Evolutionary conservation across 2,329 filamentous ascomycete genomes (phyloP).

Genomic region (Phaeoacremonium minimum): DNA sequence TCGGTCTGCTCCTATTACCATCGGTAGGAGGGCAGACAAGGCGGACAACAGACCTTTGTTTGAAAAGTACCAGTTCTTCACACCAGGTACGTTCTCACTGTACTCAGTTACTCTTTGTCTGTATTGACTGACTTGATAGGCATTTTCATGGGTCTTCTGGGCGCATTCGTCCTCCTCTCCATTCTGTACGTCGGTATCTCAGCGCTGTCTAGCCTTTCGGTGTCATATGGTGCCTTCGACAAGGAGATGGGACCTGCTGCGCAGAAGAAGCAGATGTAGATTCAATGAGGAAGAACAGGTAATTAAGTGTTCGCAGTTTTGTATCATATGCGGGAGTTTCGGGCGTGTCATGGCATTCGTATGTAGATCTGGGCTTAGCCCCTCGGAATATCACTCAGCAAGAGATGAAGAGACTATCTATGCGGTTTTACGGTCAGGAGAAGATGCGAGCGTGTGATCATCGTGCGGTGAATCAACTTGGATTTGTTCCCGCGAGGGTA

Average conservation of each 20-base stretch:
- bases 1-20: conserved; percentile 16
- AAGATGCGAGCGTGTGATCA: too few relatives aligned
- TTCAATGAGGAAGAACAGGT: too few relatives aligned
- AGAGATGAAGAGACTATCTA: too few relatives aligned
- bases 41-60: conserved; percentile 59
- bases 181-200: conserved; percentile 76
- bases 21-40: conserved; percentile 31
- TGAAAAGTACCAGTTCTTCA: conserved; percentile 92
- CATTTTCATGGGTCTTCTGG: conserved; percentile 82
- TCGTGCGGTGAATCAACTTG: too few relatives aligned
- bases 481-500: too few relatives aligned
- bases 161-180: conserved; percentile 64
- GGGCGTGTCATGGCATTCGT: conserved; percentile 4
- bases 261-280: conserved; percentile 67
- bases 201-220: conserved; percentile 75
- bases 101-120: background rate
- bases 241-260: conserved; percentile 90
- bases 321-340: conserved; percentile 11
- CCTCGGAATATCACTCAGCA: too few relatives aligned
- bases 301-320: too few relatives aligned
- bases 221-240: conserved; percentile 92
- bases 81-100: conserved; percentile 59
- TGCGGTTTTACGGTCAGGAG: too few relatives aligned
- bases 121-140: conserved; percentile 41
- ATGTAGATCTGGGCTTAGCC: too few relatives aligned